phyloP scores from a whole-genome alignment of 2,329 filamentous ascomycete species.

The Talaromyces atroroseus region DNA sequence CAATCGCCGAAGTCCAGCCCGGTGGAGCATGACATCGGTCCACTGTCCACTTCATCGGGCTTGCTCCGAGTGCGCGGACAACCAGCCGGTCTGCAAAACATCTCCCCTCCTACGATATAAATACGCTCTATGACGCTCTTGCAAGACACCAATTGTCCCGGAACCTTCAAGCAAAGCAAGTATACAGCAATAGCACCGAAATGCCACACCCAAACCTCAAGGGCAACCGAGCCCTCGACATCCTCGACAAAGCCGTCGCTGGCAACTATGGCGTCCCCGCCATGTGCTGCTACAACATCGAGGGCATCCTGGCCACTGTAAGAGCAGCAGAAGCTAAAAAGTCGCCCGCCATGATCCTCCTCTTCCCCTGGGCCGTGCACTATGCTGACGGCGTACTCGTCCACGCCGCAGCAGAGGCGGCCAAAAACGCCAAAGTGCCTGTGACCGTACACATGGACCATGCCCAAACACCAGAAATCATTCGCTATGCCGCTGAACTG shows the following conservation, averaged over 20 bases:
- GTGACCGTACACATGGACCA: slow-evolving; percentile 63
- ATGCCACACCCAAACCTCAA: slow-evolving; percentile 37
- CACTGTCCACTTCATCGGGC: slow-evolving; percentile 7
- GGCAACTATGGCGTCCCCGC: slow-evolving; percentile 56
- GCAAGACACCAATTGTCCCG: neutral
- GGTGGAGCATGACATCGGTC: neutral
- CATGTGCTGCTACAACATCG: slow-evolving; percentile 64
- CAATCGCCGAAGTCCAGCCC: neutral
- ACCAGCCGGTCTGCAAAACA: neutral
- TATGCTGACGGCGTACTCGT: slow-evolving; percentile 57
- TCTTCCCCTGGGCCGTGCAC: slow-evolving; percentile 68
- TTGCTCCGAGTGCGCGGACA: slow-evolving; percentile 8
- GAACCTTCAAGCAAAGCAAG: neutral
- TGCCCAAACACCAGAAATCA: slow-evolving; percentile 58
- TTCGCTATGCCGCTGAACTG: slow-evolving; percentile 56
- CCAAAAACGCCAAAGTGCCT: slow-evolving; percentile 53
- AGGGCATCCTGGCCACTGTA: slow-evolving; percentile 64
- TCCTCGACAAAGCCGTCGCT: slow-evolving; percentile 52
- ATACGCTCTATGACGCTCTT: neutral
- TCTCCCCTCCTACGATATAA: neutral
- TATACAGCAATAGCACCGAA: neutral
- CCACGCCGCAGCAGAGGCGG: slow-evolving; percentile 52
- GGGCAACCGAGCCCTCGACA: slow-evolving; percentile 50
- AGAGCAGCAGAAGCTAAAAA: slow-evolving; percentile 62
- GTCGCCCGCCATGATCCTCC: slow-evolving; percentile 64